phyloP scores from a whole-genome alignment of 75 land plant genomes.

The Cunninghamia lanceolata region DNA sequence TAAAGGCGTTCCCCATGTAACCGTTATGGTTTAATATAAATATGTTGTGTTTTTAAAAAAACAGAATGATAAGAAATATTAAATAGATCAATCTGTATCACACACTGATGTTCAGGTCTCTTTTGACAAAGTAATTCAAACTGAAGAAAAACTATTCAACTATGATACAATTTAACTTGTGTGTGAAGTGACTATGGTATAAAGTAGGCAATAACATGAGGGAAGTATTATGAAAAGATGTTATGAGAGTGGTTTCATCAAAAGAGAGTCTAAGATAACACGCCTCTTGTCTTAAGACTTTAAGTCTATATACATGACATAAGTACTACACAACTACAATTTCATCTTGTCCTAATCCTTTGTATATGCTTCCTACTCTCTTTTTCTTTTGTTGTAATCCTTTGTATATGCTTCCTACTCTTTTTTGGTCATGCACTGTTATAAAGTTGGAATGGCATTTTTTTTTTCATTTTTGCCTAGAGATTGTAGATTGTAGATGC shows the following conservation, averaged over 20 bases:
- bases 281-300: not conserved
- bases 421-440: not conserved
- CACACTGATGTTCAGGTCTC: too few relatives aligned
- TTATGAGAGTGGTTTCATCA: not conserved
- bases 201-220: not conserved
- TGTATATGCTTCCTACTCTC: not conserved
- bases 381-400: too few relatives aligned
- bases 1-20: too few relatives aligned
- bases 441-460: not conserved
- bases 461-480: not conserved
- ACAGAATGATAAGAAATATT: too few relatives aligned
- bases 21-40: too few relatives aligned
- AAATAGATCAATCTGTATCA: too few relatives aligned
- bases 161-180: not conserved
- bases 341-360: not conserved
- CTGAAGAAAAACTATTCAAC: too few relatives aligned
- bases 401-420: not conserved
- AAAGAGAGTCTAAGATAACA: not conserved
- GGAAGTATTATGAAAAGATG: not conserved
- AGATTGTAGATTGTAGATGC: not conserved
- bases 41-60: too few relatives aligned
- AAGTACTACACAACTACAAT: not conserved
- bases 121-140: too few relatives aligned
- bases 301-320: not conserved
- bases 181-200: not conserved